These are phyloP conservation scores for Maudiozyma humilis DNA, from an alignment of 1,139 yeast genomes.

Conservation along the genomic window DNA sequence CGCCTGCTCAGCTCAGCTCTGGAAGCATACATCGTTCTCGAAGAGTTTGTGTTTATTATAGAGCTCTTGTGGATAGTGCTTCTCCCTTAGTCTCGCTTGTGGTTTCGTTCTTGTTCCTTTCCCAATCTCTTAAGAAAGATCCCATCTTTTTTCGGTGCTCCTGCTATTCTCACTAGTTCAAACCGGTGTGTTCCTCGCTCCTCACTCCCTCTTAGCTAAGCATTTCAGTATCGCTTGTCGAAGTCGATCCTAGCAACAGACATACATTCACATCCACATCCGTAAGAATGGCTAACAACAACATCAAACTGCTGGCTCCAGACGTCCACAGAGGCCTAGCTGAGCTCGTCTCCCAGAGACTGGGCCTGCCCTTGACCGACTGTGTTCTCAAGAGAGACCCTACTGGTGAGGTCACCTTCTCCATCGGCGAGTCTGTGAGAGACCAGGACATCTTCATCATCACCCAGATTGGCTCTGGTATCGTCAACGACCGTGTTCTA, in stretches of 20 bases:
- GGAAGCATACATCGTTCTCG: too few species aligned
- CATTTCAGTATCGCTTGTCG: neutral
- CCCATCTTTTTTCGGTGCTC: neutral
- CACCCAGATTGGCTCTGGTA: constrained; percentile 84
- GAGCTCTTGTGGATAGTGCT: too few species aligned
- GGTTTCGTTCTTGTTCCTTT: neutral
- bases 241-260: neutral
- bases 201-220: neutral
- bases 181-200: neutral
- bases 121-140: constrained; percentile 2
- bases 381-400: constrained; percentile 63
- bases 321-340: constrained; percentile 86
- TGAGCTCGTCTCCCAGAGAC: constrained; percentile 64
- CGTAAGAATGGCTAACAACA: constrained; percentile 57
- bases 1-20: too few species aligned
- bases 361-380: constrained; percentile 56
- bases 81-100: too few species aligned
- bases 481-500: constrained; percentile 78
- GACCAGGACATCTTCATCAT: constrained; percentile 92
- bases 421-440: constrained; percentile 90
- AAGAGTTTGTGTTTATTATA: too few species aligned
- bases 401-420: constrained; percentile 80
- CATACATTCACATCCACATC: neutral
- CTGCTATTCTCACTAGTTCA: neutral
- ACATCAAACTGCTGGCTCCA: constrained; percentile 80